Conservation (phyloP, 345 rosid genomes). For the Eutrema japonicum region DNA sequence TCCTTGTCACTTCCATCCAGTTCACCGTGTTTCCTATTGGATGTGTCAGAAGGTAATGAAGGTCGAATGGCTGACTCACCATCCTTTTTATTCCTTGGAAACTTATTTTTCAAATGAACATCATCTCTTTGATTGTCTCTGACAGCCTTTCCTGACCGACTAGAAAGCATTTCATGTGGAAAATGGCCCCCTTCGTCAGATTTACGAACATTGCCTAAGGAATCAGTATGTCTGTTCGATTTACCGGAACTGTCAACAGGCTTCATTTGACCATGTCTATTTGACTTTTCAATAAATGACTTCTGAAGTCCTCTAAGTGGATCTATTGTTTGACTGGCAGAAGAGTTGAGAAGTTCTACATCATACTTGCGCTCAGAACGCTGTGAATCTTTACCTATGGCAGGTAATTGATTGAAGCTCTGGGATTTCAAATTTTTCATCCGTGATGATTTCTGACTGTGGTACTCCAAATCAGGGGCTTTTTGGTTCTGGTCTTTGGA, state of each 20-base stretch:
- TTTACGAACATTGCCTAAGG: constrained; percentile 53
- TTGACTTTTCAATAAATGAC: constrained; percentile 54
- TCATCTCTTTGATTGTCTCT: constrained; percentile 63
- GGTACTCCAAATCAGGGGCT: constrained; percentile 49
- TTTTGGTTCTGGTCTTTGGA: constrained; percentile 58
- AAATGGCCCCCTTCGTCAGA: constrained; percentile 50
- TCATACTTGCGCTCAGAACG: constrained; percentile 47
- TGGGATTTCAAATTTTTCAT: constrained; percentile 63
- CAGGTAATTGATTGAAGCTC: constrained; percentile 49
- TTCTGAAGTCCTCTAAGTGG: constrained; percentile 51
- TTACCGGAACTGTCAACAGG: constrained; percentile 53
- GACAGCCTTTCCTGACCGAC: constrained; percentile 53
- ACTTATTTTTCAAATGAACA: constrained; percentile 50
- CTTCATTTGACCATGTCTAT: constrained; percentile 47
- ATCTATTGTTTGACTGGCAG: constrained; percentile 46
- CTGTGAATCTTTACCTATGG: constrained; percentile 50
- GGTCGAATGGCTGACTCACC: constrained; percentile 58
- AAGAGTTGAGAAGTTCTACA: constrained; percentile 49
- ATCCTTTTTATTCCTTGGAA: constrained; percentile 60
- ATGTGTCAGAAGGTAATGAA: constrained; percentile 53
- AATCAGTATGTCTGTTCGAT: constrained; percentile 51
- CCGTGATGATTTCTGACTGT: constrained; percentile 52
- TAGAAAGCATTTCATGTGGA: constrained; percentile 50
- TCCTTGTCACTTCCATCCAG: constrained; percentile 59
- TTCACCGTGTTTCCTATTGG: constrained; percentile 56